Conservation (phyloP, 768 basidiomycete genomes). For the Boletus reticuloceps region DNA sequence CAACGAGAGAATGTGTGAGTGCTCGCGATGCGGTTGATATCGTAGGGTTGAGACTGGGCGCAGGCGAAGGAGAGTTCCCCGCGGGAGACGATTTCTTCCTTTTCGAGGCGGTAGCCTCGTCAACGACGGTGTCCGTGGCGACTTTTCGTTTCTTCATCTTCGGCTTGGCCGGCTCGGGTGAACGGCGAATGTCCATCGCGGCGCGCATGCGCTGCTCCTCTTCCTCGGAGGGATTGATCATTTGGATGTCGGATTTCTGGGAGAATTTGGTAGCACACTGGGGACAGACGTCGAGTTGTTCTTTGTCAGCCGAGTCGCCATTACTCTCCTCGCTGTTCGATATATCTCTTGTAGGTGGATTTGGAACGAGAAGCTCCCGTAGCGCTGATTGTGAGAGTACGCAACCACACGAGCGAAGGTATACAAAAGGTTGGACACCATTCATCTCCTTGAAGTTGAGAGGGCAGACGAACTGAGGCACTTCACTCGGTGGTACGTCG, state of each 20-base stretch:
- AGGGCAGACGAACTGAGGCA: conserved; percentile 83
- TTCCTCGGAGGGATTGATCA: conserved; percentile 69
- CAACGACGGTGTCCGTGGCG: conserved; percentile 24
- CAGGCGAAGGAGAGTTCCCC: conserved; percentile 21
- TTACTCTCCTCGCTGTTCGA: conserved; percentile 29
- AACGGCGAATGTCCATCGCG: conserved; percentile 56
- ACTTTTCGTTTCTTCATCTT: conserved; percentile 64
- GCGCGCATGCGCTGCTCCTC: conserved; percentile 58
- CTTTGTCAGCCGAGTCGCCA: conserved; percentile 15
- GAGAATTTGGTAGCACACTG: conserved; percentile 75
- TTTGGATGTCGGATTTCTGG: conserved; percentile 49
- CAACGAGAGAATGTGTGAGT: conserved; percentile 68
- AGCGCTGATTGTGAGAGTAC: conserved; percentile 87
- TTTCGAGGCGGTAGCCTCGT: conserved; percentile 41
- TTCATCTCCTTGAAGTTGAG: conserved; percentile 95
- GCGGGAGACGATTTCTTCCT: conserved; percentile 30
- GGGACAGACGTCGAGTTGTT: conserved; percentile 62
- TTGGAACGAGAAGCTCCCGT: conserved; percentile 46
- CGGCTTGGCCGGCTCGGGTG: conserved; percentile 53
- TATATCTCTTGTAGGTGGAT: conserved; percentile 25
- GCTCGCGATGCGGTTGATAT: conserved; percentile 60
- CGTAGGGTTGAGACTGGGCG: conserved; percentile 41
- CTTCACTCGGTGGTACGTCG: conserved; percentile 41
- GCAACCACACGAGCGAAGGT: conserved; percentile 82
- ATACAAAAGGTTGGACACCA: conserved; percentile 84